Percentiles rank a stretch among this genome's conserved stretches.
Conservation (phyloP, 768 basidiomycete genomes). For the Cystofilobasidium bisporidii region DNA sequence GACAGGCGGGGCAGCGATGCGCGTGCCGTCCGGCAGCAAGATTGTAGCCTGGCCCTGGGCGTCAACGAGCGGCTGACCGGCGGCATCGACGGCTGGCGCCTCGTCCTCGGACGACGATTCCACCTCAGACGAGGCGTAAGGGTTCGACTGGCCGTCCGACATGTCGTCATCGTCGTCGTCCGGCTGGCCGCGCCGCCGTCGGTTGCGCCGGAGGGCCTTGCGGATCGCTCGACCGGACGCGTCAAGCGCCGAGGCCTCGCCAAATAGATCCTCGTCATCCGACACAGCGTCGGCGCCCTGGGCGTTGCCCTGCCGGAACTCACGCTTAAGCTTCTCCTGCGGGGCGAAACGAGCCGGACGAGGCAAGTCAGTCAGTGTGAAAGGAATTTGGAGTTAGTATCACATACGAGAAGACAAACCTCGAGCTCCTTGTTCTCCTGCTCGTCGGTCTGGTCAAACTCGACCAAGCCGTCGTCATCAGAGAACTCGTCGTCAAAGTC, state of each 20-base stretch:
- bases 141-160: constrained; percentile 16
- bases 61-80: not conserved
- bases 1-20: constrained; percentile 4
- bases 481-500: constrained; percentile 28
- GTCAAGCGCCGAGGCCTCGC: constrained; percentile 11
- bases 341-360: not conserved
- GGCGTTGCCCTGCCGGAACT: constrained; percentile 24
- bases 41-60: not conserved
- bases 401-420: not conserved
- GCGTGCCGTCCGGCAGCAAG: not conserved
- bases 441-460: constrained; percentile 27
- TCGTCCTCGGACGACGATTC: not conserved
- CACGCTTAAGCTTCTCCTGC: constrained; percentile 24
- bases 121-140: constrained; percentile 19
- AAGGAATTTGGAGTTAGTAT: no score
- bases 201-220: constrained; percentile 21
- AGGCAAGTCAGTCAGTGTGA: not conserved
- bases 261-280: constrained; percentile 27
- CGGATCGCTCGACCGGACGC: constrained; percentile 18
- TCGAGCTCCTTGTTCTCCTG: constrained; percentile 27
- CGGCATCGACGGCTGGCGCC: not conserved
- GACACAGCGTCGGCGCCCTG: constrained; percentile 13
- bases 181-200: not conserved
- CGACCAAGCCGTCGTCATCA: constrained; percentile 26
- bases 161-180: constrained; percentile 4